Base-by-base conservation (phyloP, 305 asterid genomes). In the Fraxinus ornus region DNA sequence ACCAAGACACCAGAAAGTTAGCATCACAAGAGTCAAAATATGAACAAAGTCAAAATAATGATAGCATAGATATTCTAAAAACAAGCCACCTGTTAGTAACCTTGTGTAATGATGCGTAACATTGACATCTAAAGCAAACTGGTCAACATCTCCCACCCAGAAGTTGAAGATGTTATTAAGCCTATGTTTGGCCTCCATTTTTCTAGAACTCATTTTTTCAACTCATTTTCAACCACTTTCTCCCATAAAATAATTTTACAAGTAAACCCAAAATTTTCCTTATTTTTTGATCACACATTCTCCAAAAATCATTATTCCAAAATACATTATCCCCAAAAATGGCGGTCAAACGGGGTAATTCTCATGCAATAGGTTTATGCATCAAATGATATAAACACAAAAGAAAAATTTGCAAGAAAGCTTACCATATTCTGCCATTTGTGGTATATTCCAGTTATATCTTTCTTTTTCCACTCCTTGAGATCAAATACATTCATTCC, bases 401-500 rank as follows among this genome's bases (percentile, higher is more conserved):
- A 3, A 9, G 71, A 0, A 70, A 78, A 64, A 68, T 28, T 68
- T 33, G 35, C 49, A 78, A 72, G 66, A 79, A 39, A 68, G 49
- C 81, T 52, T 90, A 96, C 98, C 99, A 96, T 92, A 75, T 93
- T 94, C 89, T 96, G 99, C 98, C 99, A 96, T 88, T 89, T 93
- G 93, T 94, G 99, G 87, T 96, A 96, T 85, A 96, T 96, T 83
- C 99, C 99, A 39, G 98, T 96, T 77, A 96, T 96, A 89, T 96
- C 99, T 91, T 84, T 87, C 91, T 90, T 94, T 90, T 96, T 96
- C 99, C 99, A 94, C 89, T 90, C 98, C 90, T 88, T 88, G 44
- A 96, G 95, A 87, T 96, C 98, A 39, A 96, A 96, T 77, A 96
- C 91, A 88, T 96, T 96, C 99, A 96, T 96, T 73, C 99, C 99